These are phyloP conservation scores for Candida schatavii DNA, from an alignment of 805 yeast species.

Conservation along the genomic window DNA sequence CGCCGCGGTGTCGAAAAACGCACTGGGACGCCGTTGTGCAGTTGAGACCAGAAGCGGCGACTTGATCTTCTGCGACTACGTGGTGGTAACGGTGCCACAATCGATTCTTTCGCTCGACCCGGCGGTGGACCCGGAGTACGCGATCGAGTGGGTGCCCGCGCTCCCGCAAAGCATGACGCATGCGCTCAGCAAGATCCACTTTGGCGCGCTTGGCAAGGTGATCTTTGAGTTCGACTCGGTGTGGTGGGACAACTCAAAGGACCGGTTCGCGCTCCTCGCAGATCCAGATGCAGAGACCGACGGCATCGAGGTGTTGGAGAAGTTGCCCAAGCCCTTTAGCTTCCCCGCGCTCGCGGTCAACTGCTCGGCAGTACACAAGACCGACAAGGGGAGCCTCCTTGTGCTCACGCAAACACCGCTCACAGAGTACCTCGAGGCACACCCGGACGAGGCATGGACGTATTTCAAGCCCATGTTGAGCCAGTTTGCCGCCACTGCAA, in stretches of 20 bases:
- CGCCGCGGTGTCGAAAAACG: background rate
- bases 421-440: constrained; percentile 55
- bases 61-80: constrained; percentile 46
- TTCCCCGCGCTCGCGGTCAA: constrained; percentile 65
- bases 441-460: constrained; percentile 54
- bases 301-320: constrained; percentile 6
- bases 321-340: constrained; percentile 45
- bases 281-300: constrained; percentile 3
- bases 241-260: constrained; percentile 44
- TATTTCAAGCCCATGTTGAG: constrained; percentile 54
- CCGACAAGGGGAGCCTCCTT: constrained; percentile 50
- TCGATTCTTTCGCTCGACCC: constrained; percentile 53
- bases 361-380: constrained; percentile 39
- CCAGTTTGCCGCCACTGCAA: constrained; percentile 17
- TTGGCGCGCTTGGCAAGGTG: constrained; percentile 42
- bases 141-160: constrained; percentile 37
- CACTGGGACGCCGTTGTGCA: constrained; percentile 12
- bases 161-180: constrained; percentile 17
- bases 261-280: constrained; percentile 39
- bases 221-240: constrained; percentile 37
- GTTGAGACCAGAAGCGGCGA: constrained; percentile 34
- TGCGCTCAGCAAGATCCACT: constrained; percentile 26
- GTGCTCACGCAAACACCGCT: constrained; percentile 70
- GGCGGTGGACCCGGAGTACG: constrained; percentile 32
- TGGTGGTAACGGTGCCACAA: constrained; percentile 75